Evolutionary conservation across 2,329 filamentous ascomycete genomes (phyloP).

Genomic region (Trichoderma citrinoviride): DNA sequence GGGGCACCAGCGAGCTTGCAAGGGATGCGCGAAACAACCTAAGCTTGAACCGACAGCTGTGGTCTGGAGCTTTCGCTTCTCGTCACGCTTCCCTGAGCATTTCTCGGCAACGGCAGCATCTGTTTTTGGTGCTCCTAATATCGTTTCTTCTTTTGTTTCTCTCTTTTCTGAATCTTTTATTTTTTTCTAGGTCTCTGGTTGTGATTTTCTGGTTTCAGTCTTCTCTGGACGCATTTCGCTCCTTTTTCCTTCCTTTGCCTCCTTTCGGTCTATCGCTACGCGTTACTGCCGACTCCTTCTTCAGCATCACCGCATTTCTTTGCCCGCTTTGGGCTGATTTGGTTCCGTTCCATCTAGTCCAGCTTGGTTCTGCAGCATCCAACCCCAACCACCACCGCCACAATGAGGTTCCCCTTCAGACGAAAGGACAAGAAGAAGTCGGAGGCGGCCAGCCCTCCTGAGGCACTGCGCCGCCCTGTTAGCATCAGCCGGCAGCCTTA

Average conservation of each 20-base stretch:
- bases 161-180: background rate
- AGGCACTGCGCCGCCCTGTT: slow-evolving; percentile 31
- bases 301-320: background rate
- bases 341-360: background rate
- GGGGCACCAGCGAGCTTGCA: slow-evolving; percentile 6
- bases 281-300: background rate
- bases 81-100: slow-evolving; percentile 6
- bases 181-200: background rate
- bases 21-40: slow-evolving; percentile 16
- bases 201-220: background rate
- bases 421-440: slow-evolving; percentile 40
- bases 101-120: background rate
- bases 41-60: slow-evolving; percentile 11
- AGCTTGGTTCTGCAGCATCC: background rate
- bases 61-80: background rate
- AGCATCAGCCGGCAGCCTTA: slow-evolving; percentile 27
- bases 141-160: background rate
- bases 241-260: background rate
- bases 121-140: background rate
- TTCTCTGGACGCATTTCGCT: background rate
- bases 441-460: slow-evolving; percentile 28
- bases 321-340: background rate
- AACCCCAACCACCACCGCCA: background rate
- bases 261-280: background rate
- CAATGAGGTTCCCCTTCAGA: slow-evolving; percentile 39